phyloP scores from a whole-genome alignment of 192 early-diverging fungal species.

The Gonapodya prolifera region DNA sequence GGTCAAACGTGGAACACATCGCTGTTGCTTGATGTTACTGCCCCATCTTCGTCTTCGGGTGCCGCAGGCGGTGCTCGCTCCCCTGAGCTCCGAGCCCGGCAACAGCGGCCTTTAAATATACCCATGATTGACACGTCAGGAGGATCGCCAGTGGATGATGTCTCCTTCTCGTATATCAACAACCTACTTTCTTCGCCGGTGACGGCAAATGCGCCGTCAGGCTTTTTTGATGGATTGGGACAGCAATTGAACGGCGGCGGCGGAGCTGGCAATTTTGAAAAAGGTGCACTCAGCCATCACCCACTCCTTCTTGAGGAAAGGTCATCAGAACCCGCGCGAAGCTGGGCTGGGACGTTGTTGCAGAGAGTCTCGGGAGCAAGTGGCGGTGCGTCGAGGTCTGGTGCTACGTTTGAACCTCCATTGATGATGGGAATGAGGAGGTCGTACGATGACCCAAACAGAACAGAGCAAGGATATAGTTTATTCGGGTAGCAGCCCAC shows the following conservation, averaged over 20 bases:
- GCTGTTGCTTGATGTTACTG: neutral
- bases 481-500: neutral
- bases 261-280: neutral
- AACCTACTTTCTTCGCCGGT: neutral
- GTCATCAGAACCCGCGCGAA: neutral
- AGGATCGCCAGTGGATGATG: neutral
- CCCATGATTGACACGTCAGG: neutral
- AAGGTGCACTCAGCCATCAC: neutral
- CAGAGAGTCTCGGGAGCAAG: neutral
- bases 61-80: neutral
- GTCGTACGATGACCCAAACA: neutral
- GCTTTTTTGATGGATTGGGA: neutral
- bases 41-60: neutral
- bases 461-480: neutral
- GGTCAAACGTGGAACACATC: neutral
- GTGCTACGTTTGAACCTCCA: neutral
- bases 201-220: neutral
- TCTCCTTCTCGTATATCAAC: constrained; percentile 1
- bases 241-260: neutral
- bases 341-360: neutral
- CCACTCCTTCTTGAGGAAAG: neutral
- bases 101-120: neutral
- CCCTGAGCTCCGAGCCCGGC: neutral
- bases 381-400: neutral
- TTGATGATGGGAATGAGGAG: neutral